phyloP scores from a whole-genome alignment of 345 rosid species.

The Salix suchowensis region DNA sequence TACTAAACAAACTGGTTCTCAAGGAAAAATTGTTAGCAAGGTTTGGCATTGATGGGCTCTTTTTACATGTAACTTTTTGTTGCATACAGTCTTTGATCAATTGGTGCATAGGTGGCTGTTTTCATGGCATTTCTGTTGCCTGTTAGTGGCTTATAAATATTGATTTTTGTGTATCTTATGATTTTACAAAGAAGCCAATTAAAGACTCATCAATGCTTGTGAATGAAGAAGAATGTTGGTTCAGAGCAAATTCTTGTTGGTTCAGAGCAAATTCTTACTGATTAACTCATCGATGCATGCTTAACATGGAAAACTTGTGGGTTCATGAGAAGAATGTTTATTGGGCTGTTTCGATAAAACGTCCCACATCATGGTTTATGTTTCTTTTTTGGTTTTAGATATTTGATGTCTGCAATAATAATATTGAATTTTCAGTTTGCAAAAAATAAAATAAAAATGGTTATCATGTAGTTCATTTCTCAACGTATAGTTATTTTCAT shows the following conservation, averaged over 20 bases:
- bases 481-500: neutral
- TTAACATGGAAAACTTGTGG: neutral
- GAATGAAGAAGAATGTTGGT: neutral
- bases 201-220: neutral
- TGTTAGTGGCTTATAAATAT: neutral
- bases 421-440: neutral
- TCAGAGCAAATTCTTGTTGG: neutral
- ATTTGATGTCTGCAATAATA: neutral
- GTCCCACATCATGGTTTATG: neutral
- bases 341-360: neutral
- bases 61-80: neutral
- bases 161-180: neutral
- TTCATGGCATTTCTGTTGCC: neutral
- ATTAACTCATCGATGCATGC: neutral
- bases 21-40: slow-evolving; percentile 99
- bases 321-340: neutral
- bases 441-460: neutral
- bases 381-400: neutral
- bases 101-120: neutral
- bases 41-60: slow-evolving; percentile 29
- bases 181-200: neutral
- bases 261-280: neutral
- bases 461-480: neutral
- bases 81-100: neutral
- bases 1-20: slow-evolving; percentile 94